Evolutionary conservation across 768 basidiomycete genomes (phyloP), one percentile per base, ranked within the genome.

Genomic region (Lactifluus subvellereus): DNA sequence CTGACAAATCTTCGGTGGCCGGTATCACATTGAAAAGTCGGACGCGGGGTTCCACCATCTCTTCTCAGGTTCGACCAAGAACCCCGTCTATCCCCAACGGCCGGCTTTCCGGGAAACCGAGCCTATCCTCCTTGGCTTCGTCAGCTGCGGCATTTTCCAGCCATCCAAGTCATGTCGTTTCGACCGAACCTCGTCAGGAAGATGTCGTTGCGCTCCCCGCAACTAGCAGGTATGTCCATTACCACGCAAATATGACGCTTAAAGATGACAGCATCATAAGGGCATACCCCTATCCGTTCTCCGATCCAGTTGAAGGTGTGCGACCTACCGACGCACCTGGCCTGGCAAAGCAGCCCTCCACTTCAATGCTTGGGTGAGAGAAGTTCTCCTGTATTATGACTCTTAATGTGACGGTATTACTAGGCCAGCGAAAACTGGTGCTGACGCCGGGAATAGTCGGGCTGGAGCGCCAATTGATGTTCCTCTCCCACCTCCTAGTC

Each of bases 31-130:
- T 59, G 62, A 66, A 59, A 54, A 57, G 30, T 20, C 54, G 67
- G 51, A 57, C 67, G 37, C 61, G 67, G 38, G 60, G 51, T 33
- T 66, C 65, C 27, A 68, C 65, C 20, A 57, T 68, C 10, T 66
- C 67, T 40, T 68, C 67, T 42, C 66, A 65, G 57, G 49, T 57
- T 13, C 62, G 63, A n/a, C 64, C 65, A 27, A 62, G 56, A 45
- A 67, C 59, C 8, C 60, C 67, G 10, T 49, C 67, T 52, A 50
- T 57, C 27, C 60, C 60, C 37, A 66, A 57, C 8, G 65, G 54
- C 6, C 60, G 52, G 22, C 30, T 62, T 30, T 67, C 66, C 22
- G 38, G 55, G 37, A 66, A 37, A 50, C 57, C 67, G 18, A 67
- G 67, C 33, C 48, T 16, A 51, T 61, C 65, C 27, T 66, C 67